A percentile compares a stretch with the other conserved stretches of the same genome.
Conservation (phyloP, 1,284 basidiomycete species). For the Phellopilus nigrolimitatus region DNA sequence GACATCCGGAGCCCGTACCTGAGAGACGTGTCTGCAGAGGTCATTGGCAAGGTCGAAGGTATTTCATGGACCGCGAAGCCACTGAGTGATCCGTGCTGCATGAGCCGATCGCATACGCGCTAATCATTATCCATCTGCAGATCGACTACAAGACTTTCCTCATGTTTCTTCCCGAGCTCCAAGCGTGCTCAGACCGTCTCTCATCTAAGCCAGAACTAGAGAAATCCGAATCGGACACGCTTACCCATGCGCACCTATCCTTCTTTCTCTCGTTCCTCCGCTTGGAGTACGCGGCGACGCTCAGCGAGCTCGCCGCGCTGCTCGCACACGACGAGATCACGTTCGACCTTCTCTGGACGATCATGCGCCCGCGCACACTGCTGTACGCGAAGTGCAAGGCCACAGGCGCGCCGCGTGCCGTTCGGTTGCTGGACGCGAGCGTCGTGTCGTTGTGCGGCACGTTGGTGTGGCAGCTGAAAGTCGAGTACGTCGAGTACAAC, state of each 20-base stretch:
- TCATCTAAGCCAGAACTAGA: neutral
- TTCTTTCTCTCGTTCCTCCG: slow-evolving; percentile 22
- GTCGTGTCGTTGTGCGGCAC: neutral
- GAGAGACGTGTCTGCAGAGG: neutral
- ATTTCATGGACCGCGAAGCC: slow-evolving; percentile 9
- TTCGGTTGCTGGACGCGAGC: slow-evolving; percentile 9
- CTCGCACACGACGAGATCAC: slow-evolving; percentile 21
- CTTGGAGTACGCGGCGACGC: slow-evolving; percentile 11
- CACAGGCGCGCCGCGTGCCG: slow-evolving; percentile 11
- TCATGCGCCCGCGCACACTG: slow-evolving; percentile 18
- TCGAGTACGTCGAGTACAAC: slow-evolving; percentile 8
- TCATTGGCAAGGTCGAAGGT: slow-evolving; percentile 2
- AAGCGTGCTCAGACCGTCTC: neutral
- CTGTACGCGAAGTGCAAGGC: slow-evolving; percentile 15
- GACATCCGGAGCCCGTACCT: slow-evolving; percentile 1
- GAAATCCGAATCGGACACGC: slow-evolving; percentile 25
- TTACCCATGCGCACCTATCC: slow-evolving; percentile 24
- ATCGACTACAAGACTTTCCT: slow-evolving; percentile 2
- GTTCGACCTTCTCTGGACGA: slow-evolving; percentile 24
- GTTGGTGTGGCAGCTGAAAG: neutral
- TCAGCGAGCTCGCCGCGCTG: slow-evolving; percentile 22
- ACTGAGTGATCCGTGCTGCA: neutral
- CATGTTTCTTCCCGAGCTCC: neutral
- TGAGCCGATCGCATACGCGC: neutral
- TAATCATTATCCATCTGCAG: neutral